Evolutionary conservation across 495 filamentous ascomycete genomes (phyloP).

Genomic region (Bombardia bombarda): DNA sequence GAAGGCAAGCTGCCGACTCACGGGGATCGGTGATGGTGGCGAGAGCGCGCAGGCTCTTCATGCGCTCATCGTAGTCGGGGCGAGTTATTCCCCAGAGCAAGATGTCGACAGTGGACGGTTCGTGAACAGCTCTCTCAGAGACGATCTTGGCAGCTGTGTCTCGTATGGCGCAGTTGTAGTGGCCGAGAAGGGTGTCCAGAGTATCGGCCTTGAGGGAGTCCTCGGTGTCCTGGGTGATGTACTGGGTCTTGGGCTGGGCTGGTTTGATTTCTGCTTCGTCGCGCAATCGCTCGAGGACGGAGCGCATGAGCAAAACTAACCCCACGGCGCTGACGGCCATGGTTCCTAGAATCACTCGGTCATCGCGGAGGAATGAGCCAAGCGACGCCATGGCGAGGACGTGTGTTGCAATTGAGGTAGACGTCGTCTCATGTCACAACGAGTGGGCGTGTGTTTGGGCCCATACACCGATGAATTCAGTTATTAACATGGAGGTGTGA

Average conservation of each 20-base stretch:
- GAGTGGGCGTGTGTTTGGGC: too few relatives aligned
- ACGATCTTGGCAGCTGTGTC: constrained; percentile 45
- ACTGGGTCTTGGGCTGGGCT: constrained; percentile 44
- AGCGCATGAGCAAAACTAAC: constrained; percentile 28
- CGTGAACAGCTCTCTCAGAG: constrained; percentile 43
- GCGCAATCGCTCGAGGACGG: constrained; percentile 34
- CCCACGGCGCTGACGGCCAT: constrained; percentile 31
- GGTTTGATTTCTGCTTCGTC: constrained; percentile 40
- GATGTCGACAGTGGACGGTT: constrained; percentile 29
- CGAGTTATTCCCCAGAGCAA: constrained; percentile 44
- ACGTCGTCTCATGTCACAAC: too few relatives aligned
- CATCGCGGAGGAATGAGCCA: constrained; percentile 27
- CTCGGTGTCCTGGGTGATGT: constrained; percentile 54
- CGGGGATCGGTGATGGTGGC: constrained; percentile 24
- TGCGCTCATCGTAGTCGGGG: constrained; percentile 40
- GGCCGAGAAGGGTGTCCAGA: constrained; percentile 41
- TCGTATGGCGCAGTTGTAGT: constrained; percentile 45
- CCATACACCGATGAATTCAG: too few relatives aligned
- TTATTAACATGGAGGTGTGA: too few relatives aligned
- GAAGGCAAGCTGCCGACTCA: too few relatives aligned
- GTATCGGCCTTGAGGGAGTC: constrained; percentile 42
- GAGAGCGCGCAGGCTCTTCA: constrained; percentile 40
- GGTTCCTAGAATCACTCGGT: constrained; percentile 33
- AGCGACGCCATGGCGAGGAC: constrained; percentile 30
- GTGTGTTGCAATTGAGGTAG: too few relatives aligned